These are phyloP conservation scores for Malassezia slooffiae DNA, from an alignment of 1,284 basidiomycete genomes.

Conservation along the genomic window DNA sequence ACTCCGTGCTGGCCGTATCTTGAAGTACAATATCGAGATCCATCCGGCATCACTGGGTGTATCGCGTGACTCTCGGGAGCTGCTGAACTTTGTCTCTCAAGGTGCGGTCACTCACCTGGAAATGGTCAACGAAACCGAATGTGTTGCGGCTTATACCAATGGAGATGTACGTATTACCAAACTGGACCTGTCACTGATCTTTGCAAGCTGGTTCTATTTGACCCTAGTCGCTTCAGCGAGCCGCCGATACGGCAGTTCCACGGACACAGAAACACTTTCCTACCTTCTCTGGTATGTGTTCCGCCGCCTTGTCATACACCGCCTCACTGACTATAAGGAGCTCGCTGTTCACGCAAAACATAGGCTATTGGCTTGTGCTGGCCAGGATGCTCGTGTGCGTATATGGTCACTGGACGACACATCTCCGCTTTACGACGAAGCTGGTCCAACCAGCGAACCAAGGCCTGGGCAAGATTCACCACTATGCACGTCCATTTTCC, in stretches of 20 bases:
- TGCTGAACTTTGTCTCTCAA: not conserved
- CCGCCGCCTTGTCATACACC: too few species aligned
- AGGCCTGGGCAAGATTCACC: too few species aligned
- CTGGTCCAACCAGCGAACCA: too few species aligned
- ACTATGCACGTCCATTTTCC: too few species aligned
- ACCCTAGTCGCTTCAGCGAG: not conserved
- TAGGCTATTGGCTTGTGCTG: slow-evolving; percentile 6
- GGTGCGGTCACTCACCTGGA: slow-evolving; percentile 3
- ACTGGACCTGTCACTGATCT: not conserved
- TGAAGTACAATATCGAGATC: not conserved
- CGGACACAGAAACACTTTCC: slow-evolving; percentile 6
- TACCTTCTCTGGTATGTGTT: slow-evolving; percentile 7
- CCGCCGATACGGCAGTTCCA: slow-evolving; percentile 1
- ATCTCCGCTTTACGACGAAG: not conserved
- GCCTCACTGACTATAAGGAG: not conserved
- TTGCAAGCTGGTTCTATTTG: slow-evolving; percentile 2
- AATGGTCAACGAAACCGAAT: slow-evolving; percentile 1
- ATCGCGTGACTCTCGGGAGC: not conserved
- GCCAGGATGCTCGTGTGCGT: slow-evolving; percentile 9
- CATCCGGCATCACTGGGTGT: too few species aligned
- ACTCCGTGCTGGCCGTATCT: slow-evolving; percentile 1
- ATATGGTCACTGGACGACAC: slow-evolving; percentile 8
- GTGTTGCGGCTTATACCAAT: slow-evolving; percentile 12
- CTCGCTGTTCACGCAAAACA: not conserved
- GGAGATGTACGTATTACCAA: slow-evolving; percentile 5